These are phyloP conservation scores for Talaromyces nanjingensis DNA, from an alignment of 495 filamentous ascomycete genomes.

Conservation along the genomic window DNA sequence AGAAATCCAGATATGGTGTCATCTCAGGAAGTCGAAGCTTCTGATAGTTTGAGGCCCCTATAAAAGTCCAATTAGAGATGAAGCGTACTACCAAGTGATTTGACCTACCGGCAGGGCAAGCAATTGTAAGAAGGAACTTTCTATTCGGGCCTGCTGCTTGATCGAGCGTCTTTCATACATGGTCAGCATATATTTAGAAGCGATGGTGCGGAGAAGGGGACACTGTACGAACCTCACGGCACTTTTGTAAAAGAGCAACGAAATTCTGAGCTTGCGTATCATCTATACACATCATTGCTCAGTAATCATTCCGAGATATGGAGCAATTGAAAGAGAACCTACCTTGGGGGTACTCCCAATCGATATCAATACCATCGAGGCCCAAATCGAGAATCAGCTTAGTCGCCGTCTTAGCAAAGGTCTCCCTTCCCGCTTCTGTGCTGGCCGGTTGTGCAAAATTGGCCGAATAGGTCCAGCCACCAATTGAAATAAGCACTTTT, in stretches of 20 bases:
- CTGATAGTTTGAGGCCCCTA: conserved; percentile 57
- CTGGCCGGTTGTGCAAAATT: conserved; percentile 77
- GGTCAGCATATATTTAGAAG: too few species aligned
- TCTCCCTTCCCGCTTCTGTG: conserved; percentile 49
- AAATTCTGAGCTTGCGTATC: conserved; percentile 58
- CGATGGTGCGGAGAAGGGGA: too few species aligned
- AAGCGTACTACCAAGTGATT: background rate
- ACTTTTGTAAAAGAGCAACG: conserved; percentile 61
- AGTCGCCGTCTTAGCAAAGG: conserved; percentile 67
- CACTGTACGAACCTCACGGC: conserved; percentile 30
- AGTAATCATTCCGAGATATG: background rate
- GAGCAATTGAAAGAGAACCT: background rate
- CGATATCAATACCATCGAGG: conserved; percentile 45
- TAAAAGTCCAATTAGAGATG: conserved; percentile 18
- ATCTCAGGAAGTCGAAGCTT: conserved; percentile 61
- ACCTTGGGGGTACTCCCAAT: conserved; percentile 12
- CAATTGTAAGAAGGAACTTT: conserved; percentile 72
- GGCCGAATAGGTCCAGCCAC: conserved; percentile 90
- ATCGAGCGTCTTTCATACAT: conserved; percentile 44
- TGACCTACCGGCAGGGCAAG: conserved; percentile 44
- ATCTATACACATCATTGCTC: conserved; percentile 21
- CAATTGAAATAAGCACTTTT: conserved; percentile 88
- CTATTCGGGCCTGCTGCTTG: conserved; percentile 46
- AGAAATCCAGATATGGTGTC: conserved; percentile 63
- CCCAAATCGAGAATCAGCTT: conserved; percentile 61